Evolutionary conservation across 805 yeast species (phyloP).

Genomic region (Ogataea sp.): DNA sequence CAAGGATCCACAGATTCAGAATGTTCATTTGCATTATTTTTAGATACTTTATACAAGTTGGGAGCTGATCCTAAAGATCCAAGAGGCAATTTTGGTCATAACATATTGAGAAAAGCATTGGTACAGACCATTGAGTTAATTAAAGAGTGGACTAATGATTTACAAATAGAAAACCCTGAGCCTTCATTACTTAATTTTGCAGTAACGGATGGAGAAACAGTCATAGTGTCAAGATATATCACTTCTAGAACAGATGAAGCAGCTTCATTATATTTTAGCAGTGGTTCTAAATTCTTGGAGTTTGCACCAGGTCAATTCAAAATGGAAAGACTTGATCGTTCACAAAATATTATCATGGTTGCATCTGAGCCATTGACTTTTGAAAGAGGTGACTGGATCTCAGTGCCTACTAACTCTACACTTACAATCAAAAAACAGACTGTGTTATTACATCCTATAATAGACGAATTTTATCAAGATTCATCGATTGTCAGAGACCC

Average conservation of each 20-base stretch:
- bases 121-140: slow-evolving; percentile 65
- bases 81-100: slow-evolving; percentile 42
- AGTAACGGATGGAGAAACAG: slow-evolving; percentile 84
- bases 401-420: slow-evolving; percentile 88
- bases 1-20: slow-evolving; percentile 97
- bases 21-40: slow-evolving; percentile 83
- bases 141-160: slow-evolving; percentile 70
- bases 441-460: slow-evolving; percentile 82
- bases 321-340: slow-evolving; percentile 89
- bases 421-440: slow-evolving; percentile 79
- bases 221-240: slow-evolving; percentile 82
- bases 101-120: slow-evolving; percentile 57
- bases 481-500: slow-evolving; percentile 65
- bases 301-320: slow-evolving; percentile 85
- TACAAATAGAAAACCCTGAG: slow-evolving; percentile 39
- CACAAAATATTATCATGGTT: slow-evolving; percentile 89
- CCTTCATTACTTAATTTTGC: slow-evolving; percentile 92
- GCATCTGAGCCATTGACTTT: slow-evolving; percentile 96
- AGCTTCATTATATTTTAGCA: slow-evolving; percentile 88
- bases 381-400: slow-evolving; percentile 95
- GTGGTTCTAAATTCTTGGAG: slow-evolving; percentile 88
- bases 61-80: slow-evolving; percentile 62
- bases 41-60: slow-evolving; percentile 66
- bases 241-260: slow-evolving; percentile 91
- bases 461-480: slow-evolving; percentile 80